Evolutionary conservation across 2,329 filamentous ascomycete genomes (phyloP).

Genomic region (Ceratocystis colombiana): DNA sequence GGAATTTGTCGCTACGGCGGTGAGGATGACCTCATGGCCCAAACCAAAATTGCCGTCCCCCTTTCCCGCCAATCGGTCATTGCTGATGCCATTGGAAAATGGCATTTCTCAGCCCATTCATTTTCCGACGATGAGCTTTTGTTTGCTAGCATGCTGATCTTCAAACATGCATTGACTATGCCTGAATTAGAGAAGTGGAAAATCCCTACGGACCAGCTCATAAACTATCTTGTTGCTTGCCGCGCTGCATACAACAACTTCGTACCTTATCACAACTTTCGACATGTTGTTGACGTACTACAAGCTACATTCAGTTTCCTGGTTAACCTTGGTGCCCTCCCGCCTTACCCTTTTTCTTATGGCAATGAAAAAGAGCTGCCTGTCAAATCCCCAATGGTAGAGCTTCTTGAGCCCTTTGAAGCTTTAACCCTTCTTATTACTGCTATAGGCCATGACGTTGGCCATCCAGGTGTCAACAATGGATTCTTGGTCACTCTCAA

Average conservation of each 20-base stretch:
- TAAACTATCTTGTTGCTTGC: slow-evolving; percentile 76
- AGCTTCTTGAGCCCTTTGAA: slow-evolving; percentile 74
- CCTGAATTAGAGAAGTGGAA: slow-evolving; percentile 73
- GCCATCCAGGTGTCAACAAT: slow-evolving; percentile 96
- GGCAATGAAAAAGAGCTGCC: slow-evolving; percentile 30
- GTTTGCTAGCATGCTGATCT: slow-evolving; percentile 74
- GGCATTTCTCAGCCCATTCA: slow-evolving; percentile 83
- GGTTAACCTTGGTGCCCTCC: slow-evolving; percentile 65
- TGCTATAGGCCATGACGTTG: slow-evolving; percentile 96
- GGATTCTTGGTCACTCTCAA: slow-evolving; percentile 88
- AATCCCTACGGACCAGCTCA: slow-evolving; percentile 69
- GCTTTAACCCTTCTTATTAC: slow-evolving; percentile 81
- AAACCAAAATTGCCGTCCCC: slow-evolving; percentile 58
- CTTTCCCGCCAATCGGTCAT: slow-evolving; percentile 56
- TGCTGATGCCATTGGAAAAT: slow-evolving; percentile 59
- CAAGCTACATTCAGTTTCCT: slow-evolving; percentile 90
- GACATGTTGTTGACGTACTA: slow-evolving; percentile 90
- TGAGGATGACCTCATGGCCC: slow-evolving; percentile 52
- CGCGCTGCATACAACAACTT: slow-evolving; percentile 93
- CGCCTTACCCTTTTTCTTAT: slow-evolving; percentile 46
- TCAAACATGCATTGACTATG: slow-evolving; percentile 75
- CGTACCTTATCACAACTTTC: slow-evolving; percentile 96
- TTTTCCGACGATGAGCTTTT: slow-evolving; percentile 86
- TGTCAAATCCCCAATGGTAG: slow-evolving; percentile 56
- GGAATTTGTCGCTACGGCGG: slow-evolving; percentile 65